These are phyloP conservation scores for Paralagenidium karlingii DNA, from an alignment of 352 stramenopile species.

Conservation along the genomic window DNA sequence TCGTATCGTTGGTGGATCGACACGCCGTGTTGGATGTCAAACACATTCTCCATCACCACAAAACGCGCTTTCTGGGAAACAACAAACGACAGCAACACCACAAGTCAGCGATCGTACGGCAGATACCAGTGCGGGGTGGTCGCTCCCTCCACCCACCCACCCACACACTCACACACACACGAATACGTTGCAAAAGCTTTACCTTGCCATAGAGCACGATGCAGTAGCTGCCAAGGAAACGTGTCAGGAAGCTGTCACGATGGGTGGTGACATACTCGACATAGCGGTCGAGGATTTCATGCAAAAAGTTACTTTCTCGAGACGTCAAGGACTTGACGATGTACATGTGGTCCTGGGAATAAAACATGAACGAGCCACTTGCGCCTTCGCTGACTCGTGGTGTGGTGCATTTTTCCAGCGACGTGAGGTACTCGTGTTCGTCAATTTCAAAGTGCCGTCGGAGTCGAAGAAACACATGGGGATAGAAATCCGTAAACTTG, in stretches of 20 bases:
- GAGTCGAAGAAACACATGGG: slow-evolving; percentile 32
- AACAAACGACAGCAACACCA: background rate
- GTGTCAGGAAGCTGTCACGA: slow-evolving; percentile 52
- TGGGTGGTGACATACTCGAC: slow-evolving; percentile 38
- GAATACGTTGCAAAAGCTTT: too few species aligned
- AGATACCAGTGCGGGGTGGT: background rate
- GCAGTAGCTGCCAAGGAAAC: slow-evolving; percentile 75
- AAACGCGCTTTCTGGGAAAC: slow-evolving; percentile 46
- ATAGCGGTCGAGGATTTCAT: slow-evolving; percentile 56
- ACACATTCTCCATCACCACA: slow-evolving; percentile 85
- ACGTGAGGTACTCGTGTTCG: slow-evolving; percentile 32
- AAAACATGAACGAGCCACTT: slow-evolving; percentile 77
- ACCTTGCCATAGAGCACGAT: slow-evolving; percentile 68
- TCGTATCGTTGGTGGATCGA: slow-evolving; percentile 79
- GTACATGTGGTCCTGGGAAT: slow-evolving; percentile 56
- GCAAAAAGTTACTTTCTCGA: slow-evolving; percentile 46
- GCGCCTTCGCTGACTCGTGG: slow-evolving; percentile 70
- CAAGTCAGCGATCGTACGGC: background rate
- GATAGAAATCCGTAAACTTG: slow-evolving; percentile 51
- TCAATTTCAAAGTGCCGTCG: slow-evolving; percentile 41
- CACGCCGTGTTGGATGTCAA: slow-evolving; percentile 61
- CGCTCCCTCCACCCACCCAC: too few species aligned
- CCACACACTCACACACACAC: background rate
- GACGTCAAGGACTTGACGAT: slow-evolving; percentile 68
- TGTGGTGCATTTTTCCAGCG: slow-evolving; percentile 48